phyloP scores from a whole-genome alignment of 768 basidiomycete genomes.

The Termitomyces sp. region DNA sequence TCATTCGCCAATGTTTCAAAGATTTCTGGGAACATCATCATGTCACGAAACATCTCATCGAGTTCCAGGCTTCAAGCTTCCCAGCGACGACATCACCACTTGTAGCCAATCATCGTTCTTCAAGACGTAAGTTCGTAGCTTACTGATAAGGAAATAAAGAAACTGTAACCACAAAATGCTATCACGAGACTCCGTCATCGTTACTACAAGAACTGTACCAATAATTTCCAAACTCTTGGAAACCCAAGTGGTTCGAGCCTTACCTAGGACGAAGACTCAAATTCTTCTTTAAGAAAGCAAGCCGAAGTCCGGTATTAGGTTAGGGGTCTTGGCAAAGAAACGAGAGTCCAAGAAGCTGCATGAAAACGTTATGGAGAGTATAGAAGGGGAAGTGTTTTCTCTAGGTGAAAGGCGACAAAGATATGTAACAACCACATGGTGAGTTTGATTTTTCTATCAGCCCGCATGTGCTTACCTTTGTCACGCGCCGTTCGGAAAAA shows the following conservation, averaged over 20 bases:
- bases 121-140: background rate
- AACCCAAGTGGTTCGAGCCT: constrained; percentile 23
- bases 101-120: constrained; percentile 5
- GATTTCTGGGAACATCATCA: constrained; percentile 20
- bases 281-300: constrained; percentile 25
- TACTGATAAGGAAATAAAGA: background rate
- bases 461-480: constrained; percentile 26
- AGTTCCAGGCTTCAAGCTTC: constrained; percentile 21
- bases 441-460: constrained; percentile 13
- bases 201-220: constrained; percentile 25
- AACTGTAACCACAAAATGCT: constrained; percentile 1
- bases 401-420: constrained; percentile 18
- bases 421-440: constrained; percentile 24
- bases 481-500: constrained; percentile 18
- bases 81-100: constrained; percentile 18
- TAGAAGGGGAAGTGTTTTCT: constrained; percentile 24
- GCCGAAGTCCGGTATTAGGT: constrained; percentile 2
- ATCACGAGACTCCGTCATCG: constrained; percentile 23
- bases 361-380: constrained; percentile 23
- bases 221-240: constrained; percentile 25
- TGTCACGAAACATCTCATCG: constrained; percentile 24
- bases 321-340: constrained; percentile 24
- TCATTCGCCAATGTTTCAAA: background rate
- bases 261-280: constrained; percentile 25
- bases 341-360: constrained; percentile 21